Evolutionary conservation across 2,329 filamentous ascomycete species (phyloP).

Genomic region (Aspergillus quadrilineatus): DNA sequence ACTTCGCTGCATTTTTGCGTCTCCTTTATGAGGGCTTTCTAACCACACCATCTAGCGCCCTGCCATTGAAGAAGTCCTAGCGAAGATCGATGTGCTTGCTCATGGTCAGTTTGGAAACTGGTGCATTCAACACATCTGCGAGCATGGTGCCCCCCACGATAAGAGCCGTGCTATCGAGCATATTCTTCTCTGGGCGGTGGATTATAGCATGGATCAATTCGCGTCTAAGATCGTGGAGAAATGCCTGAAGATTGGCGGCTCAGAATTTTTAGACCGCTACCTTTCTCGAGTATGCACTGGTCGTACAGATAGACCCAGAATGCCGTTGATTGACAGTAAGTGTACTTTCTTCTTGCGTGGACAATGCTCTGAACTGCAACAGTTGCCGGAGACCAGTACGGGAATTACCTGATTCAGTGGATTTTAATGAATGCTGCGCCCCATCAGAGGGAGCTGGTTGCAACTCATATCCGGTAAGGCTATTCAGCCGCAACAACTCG

Average conservation of each 20-base stretch:
- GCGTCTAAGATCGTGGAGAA: slow-evolving; percentile 99
- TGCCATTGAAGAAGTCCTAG: slow-evolving; percentile 93
- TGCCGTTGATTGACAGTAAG: slow-evolving; percentile 89
- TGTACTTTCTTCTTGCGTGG: slow-evolving; percentile 15
- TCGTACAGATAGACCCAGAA: slow-evolving; percentile 84
- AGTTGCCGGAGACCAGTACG: slow-evolving; percentile 96
- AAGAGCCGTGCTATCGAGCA: slow-evolving; percentile 93
- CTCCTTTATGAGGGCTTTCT: slow-evolving; percentile 4
- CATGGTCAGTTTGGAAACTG: slow-evolving; percentile 99
- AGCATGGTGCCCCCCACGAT: slow-evolving; percentile 88
- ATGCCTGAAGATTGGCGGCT: slow-evolving; percentile 92
- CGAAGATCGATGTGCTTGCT: slow-evolving; percentile 92
- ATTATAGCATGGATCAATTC: slow-evolving; percentile 99
- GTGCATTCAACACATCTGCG: slow-evolving; percentile 99
- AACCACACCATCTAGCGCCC: slow-evolving; percentile 65
- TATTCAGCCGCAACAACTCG: not conserved
- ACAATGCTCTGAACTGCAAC: slow-evolving; percentile 12
- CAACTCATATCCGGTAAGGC: slow-evolving; percentile 75
- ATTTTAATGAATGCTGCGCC: slow-evolving; percentile 84
- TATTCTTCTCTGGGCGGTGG: slow-evolving; percentile 86
- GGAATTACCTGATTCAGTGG: slow-evolving; percentile 97
- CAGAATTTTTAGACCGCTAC: slow-evolving; percentile 88
- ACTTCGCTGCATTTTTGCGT: not conserved
- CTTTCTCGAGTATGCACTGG: slow-evolving; percentile 92
- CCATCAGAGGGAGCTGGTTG: slow-evolving; percentile 90